Base-by-base conservation (phyloP, 148 eudicot genomes). In the Tetragonia tetragonoides region DNA sequence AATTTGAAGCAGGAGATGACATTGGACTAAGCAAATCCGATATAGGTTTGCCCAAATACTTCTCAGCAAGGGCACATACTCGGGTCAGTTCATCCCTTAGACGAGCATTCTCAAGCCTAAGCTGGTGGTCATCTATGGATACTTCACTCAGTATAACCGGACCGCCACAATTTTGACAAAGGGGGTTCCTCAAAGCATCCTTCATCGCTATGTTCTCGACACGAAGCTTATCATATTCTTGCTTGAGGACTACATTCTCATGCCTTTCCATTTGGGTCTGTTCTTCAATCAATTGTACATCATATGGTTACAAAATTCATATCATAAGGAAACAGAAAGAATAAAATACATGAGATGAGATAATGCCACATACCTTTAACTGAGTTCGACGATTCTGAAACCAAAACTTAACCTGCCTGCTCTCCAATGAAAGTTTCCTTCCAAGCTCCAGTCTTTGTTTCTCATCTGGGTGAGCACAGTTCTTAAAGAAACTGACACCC, bases 321-420 rank as follows among this genome's bases (percentile, higher is more conserved):
- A 28, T 44, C 63, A 72, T 16, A 72, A 53, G 20, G 10, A 56
- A 56, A 63, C 17, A n/a, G 20, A 57, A 17, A 7, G 68, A 40
- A 73, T 28, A 67, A 40, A 77, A 24, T 44, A 14, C 39, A 65
- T 21, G 73, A 61, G 65, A 23, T 34, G 64, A 51, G 66, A 74
- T 2, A 9, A 18, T 14, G 51, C n/a, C 44, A 40, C 51, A 76
- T 89, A 92, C 98, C 98, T 95, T 95, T 87, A 89, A 54, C 68
- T 92, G 97, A 14, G 98, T 92, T 61, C 97, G 87, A 17, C 89
- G 87, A 75, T 95, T 95, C 60, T 92, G 98, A 81, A 95, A 95
- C 98, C 97, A 95, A 85, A 90, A 92, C 78, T 95, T 92, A 34
- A 95, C 95, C 77, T 92, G 95, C 57, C 81, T 88, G 79, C 74